These are phyloP conservation scores for Ramalina intermedia DNA, from an alignment of 495 filamentous ascomycete genomes.

Conservation along the genomic window DNA sequence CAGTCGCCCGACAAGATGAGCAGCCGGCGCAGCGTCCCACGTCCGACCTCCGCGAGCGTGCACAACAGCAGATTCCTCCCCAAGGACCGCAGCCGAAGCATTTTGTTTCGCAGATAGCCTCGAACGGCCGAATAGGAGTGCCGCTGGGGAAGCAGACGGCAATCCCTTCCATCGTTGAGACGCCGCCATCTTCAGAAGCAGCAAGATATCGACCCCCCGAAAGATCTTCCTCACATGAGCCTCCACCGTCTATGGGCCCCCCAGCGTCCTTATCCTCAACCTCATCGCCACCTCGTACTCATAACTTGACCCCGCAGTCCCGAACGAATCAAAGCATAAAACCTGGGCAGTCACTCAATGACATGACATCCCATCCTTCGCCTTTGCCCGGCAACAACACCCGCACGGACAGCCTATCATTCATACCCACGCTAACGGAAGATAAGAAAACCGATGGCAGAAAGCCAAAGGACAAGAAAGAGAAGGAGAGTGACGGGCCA, in stretches of 20 bases:
- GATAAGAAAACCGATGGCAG: conserved; percentile 53
- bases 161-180: conserved; percentile 57
- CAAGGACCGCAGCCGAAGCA: conserved; percentile 10
- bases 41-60: conserved; percentile 3
- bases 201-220: conserved; percentile 21
- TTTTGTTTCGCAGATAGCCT: conserved; percentile 21
- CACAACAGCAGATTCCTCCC: not conserved
- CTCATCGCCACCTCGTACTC: conserved; percentile 4
- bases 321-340: conserved; percentile 11
- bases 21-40: not conserved
- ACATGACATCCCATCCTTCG: conserved; percentile 48
- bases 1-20: not conserved
- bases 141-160: conserved; percentile 23
- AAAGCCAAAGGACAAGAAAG: conserved; percentile 47
- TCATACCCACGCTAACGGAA: conserved; percentile 64
- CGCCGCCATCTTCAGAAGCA: conserved; percentile 31
- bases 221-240: conserved; percentile 42
- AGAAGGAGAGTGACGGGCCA: conserved; percentile 33
- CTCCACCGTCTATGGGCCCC: conserved; percentile 18
- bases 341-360: conserved; percentile 35
- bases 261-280: conserved; percentile 13
- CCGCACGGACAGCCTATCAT: conserved; percentile 65
- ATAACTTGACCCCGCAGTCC: conserved; percentile 9
- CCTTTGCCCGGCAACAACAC: conserved; percentile 56
- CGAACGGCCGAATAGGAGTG: conserved; percentile 33